A percentile compares a stretch with the other conserved stretches of the same genome.
phyloP scores from a whole-genome alignment of 169 alveolate genomes.

The Plasmodium ovale region DNA sequence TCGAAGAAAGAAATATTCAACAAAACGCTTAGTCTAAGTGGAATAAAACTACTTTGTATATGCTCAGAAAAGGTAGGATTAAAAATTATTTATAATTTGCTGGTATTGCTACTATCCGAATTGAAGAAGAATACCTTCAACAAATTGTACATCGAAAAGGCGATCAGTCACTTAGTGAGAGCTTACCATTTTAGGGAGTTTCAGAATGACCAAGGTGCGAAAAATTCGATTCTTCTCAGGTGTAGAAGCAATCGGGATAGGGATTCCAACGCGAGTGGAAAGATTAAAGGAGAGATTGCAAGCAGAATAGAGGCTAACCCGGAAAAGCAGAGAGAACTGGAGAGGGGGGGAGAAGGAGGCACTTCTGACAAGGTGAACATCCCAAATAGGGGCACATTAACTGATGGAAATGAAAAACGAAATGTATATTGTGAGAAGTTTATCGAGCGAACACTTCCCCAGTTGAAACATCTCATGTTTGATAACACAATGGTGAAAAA shows the following conservation, averaged over 20 bases:
- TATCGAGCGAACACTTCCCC: conserved; percentile 19
- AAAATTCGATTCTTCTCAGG: background rate
- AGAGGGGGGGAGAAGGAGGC: background rate
- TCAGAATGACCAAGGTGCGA: background rate
- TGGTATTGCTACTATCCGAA: conserved; percentile 23
- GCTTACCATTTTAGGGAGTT: conserved; percentile 58
- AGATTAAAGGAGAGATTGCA: background rate
- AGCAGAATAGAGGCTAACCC: background rate
- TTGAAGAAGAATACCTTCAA: conserved; percentile 60
- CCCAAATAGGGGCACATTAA: background rate
- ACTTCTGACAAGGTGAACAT: background rate
- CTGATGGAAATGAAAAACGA: background rate
- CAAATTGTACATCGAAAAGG: conserved; percentile 65
- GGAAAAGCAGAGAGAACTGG: background rate
- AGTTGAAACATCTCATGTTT: conserved; percentile 47
- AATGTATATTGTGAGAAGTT: conserved; percentile 29
- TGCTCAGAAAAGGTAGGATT: conserved; percentile 48
- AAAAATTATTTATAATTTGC: conserved; percentile 32
- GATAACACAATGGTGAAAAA: conserved; percentile 9
- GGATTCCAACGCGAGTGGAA: background rate
- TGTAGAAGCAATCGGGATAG: background rate
- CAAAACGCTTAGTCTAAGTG: conserved; percentile 33
- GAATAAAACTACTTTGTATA: conserved; percentile 53
- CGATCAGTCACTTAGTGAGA: conserved; percentile 49
- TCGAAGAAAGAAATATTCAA: conserved; percentile 68